Evolutionary conservation across 441 rosid genomes (phyloP).

Genomic region (Mallotus japonicus): DNA sequence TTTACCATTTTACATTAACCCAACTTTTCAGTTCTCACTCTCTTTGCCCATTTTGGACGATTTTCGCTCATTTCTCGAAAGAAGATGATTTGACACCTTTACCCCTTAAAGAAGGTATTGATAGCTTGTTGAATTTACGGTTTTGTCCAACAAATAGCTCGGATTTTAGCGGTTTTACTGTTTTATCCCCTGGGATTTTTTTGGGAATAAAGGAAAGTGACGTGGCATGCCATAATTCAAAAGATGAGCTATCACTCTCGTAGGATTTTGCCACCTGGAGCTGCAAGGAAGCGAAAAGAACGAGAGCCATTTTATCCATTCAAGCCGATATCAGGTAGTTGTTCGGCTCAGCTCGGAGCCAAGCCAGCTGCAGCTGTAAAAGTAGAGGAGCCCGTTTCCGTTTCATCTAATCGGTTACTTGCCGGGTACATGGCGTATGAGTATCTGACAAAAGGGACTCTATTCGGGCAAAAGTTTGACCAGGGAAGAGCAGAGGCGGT

Average conservation of each 20-base stretch:
- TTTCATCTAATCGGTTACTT: slow-evolving; percentile 43
- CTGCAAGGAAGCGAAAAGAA: slow-evolving; percentile 63
- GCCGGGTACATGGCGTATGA: slow-evolving; percentile 89
- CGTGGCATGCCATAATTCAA: slow-evolving; percentile 36
- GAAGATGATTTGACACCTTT: slow-evolving; percentile 13
- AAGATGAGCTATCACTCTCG: slow-evolving; percentile 51
- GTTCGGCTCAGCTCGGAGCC: slow-evolving; percentile 22
- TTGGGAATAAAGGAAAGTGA: not conserved
- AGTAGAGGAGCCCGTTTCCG: slow-evolving; percentile 15
- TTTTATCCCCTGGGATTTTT: not conserved
- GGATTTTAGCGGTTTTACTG: slow-evolving; percentile 22
- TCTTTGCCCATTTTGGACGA: slow-evolving; percentile 12
- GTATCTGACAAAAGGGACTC: slow-evolving; percentile 60
- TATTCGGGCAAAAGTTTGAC: slow-evolving; percentile 51
- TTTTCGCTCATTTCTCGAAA: slow-evolving; percentile 19
- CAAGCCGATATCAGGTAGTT: slow-evolving; percentile 18
- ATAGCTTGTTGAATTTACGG: not conserved
- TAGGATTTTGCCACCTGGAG: slow-evolving; percentile 40
- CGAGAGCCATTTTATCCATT: slow-evolving; percentile 31
- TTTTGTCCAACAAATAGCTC: not conserved
- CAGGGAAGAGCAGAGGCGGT: slow-evolving; percentile 37
- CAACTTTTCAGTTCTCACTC: not conserved
- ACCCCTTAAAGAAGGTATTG: not conserved
- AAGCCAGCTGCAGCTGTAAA: slow-evolving; percentile 7
- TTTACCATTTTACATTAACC: not conserved